Evolutionary conservation across 78 protist genomes (phyloP), one percentile per base, ranked within the genome.

Genomic region (Isochrysis galbana): DNA sequence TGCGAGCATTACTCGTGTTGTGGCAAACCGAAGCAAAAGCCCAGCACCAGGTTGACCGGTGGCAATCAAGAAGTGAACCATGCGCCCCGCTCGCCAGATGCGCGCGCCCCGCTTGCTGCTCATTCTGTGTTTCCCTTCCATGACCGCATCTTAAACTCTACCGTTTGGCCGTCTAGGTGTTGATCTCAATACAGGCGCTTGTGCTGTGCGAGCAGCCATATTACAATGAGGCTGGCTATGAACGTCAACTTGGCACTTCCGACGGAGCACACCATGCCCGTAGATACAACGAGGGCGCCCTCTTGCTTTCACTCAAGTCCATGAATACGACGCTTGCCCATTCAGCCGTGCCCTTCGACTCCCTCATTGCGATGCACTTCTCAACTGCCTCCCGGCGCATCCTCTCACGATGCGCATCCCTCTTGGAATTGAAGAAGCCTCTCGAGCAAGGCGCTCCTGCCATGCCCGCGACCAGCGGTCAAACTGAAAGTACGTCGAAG

Each of bases 171-270:
- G n/a, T n/a, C n/a, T n/a, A n/a, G n/a, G n/a, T 94, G 29, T 32
- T 72, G n/a, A 4, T 95, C 17, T 94, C 96, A 19, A 51, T 95
- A 51, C 95, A 93, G 44, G 92, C 93, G 39, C 87, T 95, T 39
- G 92, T 95, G 36, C 94, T 95, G 41, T 21, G 93, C 46, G 72
- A 61, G 89, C 92, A 93, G 78, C 97, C 97, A 22, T 95, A 95
- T 90, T 95, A 41, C 92, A 95, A 95, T 90, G 97, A 95, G 94
- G 93, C 95, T 7, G 95, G 95, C 19, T 94, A 94, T 92, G 95
- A 94, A 29, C 0, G 42, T 25, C 80, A 91, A 72, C 86, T 94
- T 36, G 95, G 95, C 69, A 93, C 95, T 21, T 29, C 55, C 26
- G 82, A 91, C 36, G 95, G 95, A 3, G 41, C 14, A 25, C 54